Conservation (phyloP, 1,284 basidiomycete species). For the Boletus nobilissimus region DNA sequence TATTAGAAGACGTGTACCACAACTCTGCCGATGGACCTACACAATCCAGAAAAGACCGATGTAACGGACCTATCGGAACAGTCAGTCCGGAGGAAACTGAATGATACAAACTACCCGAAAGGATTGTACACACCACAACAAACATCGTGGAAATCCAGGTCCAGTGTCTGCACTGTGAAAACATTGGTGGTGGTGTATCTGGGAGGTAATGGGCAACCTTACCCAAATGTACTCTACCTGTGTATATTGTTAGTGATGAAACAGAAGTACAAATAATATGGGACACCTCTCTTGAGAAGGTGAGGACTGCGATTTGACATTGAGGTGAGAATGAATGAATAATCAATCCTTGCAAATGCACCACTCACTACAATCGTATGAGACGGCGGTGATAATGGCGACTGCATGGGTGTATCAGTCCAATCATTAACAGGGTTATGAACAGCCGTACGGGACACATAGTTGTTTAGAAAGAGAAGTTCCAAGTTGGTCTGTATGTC, state of each 20-base stretch:
- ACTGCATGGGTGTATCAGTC: neutral
- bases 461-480: neutral
- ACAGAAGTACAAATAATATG: neutral
- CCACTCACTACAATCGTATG: slow-evolving; percentile 12
- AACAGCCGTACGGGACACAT: neutral
- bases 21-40: neutral
- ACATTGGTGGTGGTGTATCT: no score
- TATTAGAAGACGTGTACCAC: no score
- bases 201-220: no score
- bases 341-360: neutral
- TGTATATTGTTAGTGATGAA: neutral
- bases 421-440: no score
- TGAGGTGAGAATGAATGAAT: neutral
- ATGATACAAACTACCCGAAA: neutral
- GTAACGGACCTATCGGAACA: slow-evolving; percentile 17
- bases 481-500: neutral
- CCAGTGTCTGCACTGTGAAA: neutral
- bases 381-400: neutral
- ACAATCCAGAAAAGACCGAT: neutral
- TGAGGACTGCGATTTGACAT: neutral
- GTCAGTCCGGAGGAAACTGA: neutral
- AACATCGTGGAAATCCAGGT: neutral
- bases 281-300: neutral
- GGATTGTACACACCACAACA: neutral
- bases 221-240: neutral